A percentile compares a stretch with the other conserved stretches of the same genome.
Conservation (phyloP, 2,329 filamentous ascomycete genomes). For the Microsporum audouinii region DNA sequence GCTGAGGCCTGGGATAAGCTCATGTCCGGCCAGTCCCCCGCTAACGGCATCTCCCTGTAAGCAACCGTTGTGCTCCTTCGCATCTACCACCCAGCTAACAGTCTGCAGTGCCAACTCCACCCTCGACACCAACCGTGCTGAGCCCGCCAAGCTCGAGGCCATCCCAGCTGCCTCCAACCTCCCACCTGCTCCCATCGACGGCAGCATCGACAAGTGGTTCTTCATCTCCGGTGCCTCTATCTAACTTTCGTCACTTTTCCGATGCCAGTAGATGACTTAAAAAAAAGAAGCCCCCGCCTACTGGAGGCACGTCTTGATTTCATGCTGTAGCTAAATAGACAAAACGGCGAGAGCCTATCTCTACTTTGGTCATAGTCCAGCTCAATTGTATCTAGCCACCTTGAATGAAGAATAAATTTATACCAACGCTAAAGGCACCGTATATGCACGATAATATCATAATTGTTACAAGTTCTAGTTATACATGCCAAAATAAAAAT, state of each 20-base stretch:
- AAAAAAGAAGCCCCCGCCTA: background rate
- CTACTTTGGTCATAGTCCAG: background rate
- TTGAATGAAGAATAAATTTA: background rate
- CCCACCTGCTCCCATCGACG: slow-evolving; percentile 76
- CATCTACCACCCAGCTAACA: slow-evolving; percentile 1
- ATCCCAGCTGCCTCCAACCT: slow-evolving; percentile 73
- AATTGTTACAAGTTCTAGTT: background rate
- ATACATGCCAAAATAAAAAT: background rate
- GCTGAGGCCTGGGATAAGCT: slow-evolving; percentile 94
- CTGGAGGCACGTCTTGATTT: background rate
- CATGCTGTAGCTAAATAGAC: background rate
- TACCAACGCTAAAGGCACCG: too few relatives aligned
- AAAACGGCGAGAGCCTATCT: background rate
- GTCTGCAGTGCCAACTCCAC: slow-evolving; percentile 63
- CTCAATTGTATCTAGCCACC: background rate
- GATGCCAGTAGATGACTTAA: background rate
- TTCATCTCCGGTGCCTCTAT: slow-evolving; percentile 96
- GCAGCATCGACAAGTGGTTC: slow-evolving; percentile 99
- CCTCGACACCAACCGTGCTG: slow-evolving; percentile 59
- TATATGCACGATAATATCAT: too few relatives aligned
- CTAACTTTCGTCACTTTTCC: slow-evolving; percentile 36
- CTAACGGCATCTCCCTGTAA: slow-evolving; percentile 71
- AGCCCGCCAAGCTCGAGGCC: slow-evolving; percentile 53
- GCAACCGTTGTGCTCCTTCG: slow-evolving; percentile 28
- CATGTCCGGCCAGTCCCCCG: slow-evolving; percentile 74